A percentile compares a stretch with the other conserved stretches of the same genome.
phyloP scores from a whole-genome alignment of 225 moss, liverwort and hornwort species.

The Marchantia polymorpha region DNA sequence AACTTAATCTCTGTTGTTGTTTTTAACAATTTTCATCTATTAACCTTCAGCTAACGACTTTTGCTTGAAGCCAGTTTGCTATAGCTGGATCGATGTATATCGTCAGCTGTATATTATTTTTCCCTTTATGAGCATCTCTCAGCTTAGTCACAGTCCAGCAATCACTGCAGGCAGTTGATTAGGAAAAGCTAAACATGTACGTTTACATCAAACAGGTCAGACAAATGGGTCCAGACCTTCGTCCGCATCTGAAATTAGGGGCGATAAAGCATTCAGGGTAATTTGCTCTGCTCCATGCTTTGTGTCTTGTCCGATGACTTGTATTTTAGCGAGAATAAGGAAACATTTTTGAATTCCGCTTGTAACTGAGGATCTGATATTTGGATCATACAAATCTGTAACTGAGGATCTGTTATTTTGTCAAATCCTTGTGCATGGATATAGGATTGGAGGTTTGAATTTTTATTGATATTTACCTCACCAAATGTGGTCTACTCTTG shows the following conservation, averaged over 20 bases:
- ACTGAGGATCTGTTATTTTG: neutral
- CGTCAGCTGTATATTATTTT: no score
- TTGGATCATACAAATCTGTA: no score
- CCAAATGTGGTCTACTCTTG: neutral
- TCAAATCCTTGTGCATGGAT: neutral
- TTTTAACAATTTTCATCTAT: no score
- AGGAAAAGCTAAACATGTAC: no score
- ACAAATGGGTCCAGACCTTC: conserved; percentile 25
- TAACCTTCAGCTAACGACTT: no score
- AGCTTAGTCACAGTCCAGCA: no score
- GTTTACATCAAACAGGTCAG: conserved; percentile 16
- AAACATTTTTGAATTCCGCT: neutral
- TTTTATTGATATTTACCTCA: neutral
- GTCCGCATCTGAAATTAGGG: conserved; percentile 10
- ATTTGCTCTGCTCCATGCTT: neutral
- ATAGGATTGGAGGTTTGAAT: no score
- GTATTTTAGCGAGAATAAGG: neutral
- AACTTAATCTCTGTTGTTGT: no score
- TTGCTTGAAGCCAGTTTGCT: no score
- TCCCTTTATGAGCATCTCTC: no score
- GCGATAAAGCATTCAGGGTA: conserved; percentile 8
- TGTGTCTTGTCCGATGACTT: neutral
- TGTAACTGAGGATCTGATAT: neutral
- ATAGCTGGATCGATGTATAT: no score
- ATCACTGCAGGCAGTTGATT: no score